Conservation (phyloP, 1,284 basidiomycete genomes). For the Trametes sp. region DNA sequence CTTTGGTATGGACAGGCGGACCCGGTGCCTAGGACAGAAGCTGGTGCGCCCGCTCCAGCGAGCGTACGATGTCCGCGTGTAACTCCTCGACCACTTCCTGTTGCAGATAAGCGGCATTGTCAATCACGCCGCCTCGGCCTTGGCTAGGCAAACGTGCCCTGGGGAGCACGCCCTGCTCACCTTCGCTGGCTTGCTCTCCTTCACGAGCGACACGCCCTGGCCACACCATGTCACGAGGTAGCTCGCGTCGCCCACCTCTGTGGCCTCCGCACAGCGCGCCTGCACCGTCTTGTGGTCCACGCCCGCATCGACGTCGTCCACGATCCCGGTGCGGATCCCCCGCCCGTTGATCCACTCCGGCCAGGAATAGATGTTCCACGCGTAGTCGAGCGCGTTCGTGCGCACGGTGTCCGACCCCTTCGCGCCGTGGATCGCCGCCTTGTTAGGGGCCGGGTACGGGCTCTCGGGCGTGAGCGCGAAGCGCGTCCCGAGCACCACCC, state of each 20-base stretch:
- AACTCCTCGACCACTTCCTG: constrained; percentile 30
- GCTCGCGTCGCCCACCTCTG: constrained; percentile 51
- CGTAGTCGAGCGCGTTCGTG: constrained; percentile 71
- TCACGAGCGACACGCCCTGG: constrained; percentile 67
- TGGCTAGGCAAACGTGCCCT: background rate
- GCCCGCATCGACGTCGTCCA: constrained; percentile 64
- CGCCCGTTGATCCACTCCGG: constrained; percentile 73
- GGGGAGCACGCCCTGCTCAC: constrained; percentile 43
- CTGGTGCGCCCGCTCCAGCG: constrained; percentile 20
- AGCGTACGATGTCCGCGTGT: constrained; percentile 30
- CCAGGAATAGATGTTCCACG: constrained; percentile 68
- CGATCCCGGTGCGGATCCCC: constrained; percentile 62
- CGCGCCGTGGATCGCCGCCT: constrained; percentile 62
- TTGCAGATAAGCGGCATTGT: constrained; percentile 6
- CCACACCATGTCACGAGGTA: constrained; percentile 77
- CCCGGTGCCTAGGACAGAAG: constrained; percentile 25
- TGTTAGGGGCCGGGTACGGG: constrained; percentile 62
- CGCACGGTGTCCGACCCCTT: constrained; percentile 58
- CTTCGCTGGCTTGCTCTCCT: constrained; percentile 61
- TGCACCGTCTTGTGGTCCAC: constrained; percentile 53
- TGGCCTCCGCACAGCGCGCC: constrained; percentile 53
- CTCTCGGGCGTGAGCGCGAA: constrained; percentile 75
- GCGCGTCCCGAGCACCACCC: constrained; percentile 74
- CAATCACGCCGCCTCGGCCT: constrained; percentile 17
- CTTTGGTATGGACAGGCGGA: constrained; percentile 19